Conservation (phyloP, 148 eudicot species). For the Cornus suecica region DNA sequence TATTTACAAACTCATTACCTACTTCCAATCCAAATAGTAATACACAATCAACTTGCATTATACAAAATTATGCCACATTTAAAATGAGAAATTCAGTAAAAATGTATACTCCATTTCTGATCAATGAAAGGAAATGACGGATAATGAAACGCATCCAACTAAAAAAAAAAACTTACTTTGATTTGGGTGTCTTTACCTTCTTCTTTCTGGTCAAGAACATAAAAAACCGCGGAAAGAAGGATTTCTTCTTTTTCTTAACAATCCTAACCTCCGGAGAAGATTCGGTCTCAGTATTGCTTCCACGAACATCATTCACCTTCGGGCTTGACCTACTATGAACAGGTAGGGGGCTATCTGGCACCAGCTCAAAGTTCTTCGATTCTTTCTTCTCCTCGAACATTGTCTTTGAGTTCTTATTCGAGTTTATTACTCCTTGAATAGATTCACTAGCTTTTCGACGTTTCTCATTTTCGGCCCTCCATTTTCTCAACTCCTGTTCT, state of each 20-base stretch:
- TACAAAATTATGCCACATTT: constrained; percentile 17
- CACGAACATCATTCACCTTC: constrained; percentile 6
- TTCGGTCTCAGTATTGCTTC: constrained; percentile 31
- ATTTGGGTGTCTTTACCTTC: constrained; percentile 31
- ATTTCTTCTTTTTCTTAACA: constrained; percentile 48
- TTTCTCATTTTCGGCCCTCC: constrained; percentile 86
- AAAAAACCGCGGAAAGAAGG: constrained; percentile 47
- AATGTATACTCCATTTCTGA: neutral
- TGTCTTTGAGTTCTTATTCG: constrained; percentile 35
- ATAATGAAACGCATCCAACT: neutral
- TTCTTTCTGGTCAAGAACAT: constrained; percentile 47
- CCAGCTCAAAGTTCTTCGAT: constrained; percentile 9
- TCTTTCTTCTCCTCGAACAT: constrained; percentile 45
- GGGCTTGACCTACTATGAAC: constrained; percentile 21
- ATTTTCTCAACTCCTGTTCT: constrained; percentile 80
- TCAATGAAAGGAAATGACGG: constrained; percentile 2
- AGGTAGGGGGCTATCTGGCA: constrained; percentile 15
- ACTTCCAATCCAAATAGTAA: neutral
- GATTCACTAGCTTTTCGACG: constrained; percentile 59
- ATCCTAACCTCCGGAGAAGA: constrained; percentile 33
- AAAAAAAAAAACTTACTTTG: constrained; percentile 5
- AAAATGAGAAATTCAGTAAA: constrained; percentile 1
- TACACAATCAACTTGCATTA: constrained; percentile 5
- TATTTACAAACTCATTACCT: neutral
- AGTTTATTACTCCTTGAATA: constrained; percentile 20